phyloP scores from a whole-genome alignment of 139 green algal genomes.

The Picochlorum sp. region DNA sequence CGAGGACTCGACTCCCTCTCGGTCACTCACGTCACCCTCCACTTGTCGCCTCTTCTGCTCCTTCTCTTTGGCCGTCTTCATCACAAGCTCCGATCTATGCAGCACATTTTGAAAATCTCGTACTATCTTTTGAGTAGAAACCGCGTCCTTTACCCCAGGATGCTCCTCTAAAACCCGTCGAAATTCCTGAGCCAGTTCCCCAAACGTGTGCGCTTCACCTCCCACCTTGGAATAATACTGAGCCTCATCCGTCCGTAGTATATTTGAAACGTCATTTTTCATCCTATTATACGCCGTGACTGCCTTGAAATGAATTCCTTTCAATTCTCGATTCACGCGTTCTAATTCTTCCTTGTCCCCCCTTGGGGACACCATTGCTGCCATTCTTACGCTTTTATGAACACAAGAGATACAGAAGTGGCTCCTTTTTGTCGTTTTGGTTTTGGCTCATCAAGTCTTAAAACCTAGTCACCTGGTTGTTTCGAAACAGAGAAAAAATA shows the following conservation, averaged over 20 bases:
- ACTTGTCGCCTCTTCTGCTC: conserved; percentile 44
- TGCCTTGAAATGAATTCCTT: conserved; percentile 24
- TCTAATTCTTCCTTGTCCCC: background rate
- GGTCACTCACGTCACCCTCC: conserved; percentile 10
- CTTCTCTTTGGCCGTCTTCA: conserved; percentile 45
- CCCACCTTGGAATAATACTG: conserved; percentile 40
- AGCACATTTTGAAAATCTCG: conserved; percentile 39
- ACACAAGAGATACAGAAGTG: too few species aligned
- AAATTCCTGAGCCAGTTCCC: conserved; percentile 17
- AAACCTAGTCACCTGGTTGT: too few species aligned
- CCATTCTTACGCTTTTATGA: background rate
- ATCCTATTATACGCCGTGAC: conserved; percentile 33
- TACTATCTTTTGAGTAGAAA: conserved; percentile 35
- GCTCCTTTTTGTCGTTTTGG: too few species aligned
- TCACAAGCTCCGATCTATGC: conserved; percentile 52
- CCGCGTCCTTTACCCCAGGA: conserved; percentile 15
- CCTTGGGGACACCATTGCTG: background rate
- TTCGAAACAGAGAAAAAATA: too few species aligned
- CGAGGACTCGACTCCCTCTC: conserved; percentile 6
- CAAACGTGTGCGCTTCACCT: conserved; percentile 2
- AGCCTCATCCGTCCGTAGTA: conserved; percentile 61
- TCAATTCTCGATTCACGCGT: conserved; percentile 14
- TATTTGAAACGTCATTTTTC: conserved; percentile 41
- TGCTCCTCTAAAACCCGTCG: conserved; percentile 15
- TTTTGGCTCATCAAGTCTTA: too few species aligned